Evolutionary conservation across 2,329 filamentous ascomycete species (phyloP), one percentile per base, ranked within the genome.

Genomic region (Colletotrichum viniferum): DNA sequence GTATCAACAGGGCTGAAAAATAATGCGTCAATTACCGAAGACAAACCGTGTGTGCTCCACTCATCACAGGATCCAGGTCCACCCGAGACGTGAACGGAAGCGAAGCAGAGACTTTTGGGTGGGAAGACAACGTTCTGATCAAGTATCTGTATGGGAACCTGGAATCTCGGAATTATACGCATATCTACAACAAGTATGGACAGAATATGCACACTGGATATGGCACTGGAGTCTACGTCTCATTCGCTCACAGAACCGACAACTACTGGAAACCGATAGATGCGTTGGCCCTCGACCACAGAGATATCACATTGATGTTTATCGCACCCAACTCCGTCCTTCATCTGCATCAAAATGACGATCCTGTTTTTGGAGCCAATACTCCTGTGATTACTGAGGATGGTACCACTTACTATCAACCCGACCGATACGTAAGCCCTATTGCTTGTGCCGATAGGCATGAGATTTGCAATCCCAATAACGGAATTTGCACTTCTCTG

Each of bases 1-100:
- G 79, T 1, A 65, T 81, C 10, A 81, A 80, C 36, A 67, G 74
- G 3, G 78, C 76, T 1, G 18, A 21, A 7, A n/a, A 78, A 2
- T 71, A 80, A 21, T 64, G 78, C 12, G 66, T 79, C 18, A 8
- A 52, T 2, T 71, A 71, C 12, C 43, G 12, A n/a, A 48, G 73
- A 58, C 62, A 71, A 30, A 74, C 73, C 7, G 61, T 67, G 5
- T 74, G 73, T 24, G 30, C 73, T 9, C 73, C 73, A 5, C 72
- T 74, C 24, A 16, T 74, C 13, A 74, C 61, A 4, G 34, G 55
- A 9, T 36, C 66, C 4, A 48, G 72, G 14, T 71, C 60, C 2
- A 10, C 48, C 3, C 7, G 18, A 14, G 36, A 62, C 5, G 36
- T 73, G 0, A 63, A 55, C 7, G 71, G 71, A 5, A 38, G 12